Evolutionary conservation across 169 alveolate species (phyloP), one percentile per base, ranked within the genome.

Genomic region (Babesia sp.): DNA sequence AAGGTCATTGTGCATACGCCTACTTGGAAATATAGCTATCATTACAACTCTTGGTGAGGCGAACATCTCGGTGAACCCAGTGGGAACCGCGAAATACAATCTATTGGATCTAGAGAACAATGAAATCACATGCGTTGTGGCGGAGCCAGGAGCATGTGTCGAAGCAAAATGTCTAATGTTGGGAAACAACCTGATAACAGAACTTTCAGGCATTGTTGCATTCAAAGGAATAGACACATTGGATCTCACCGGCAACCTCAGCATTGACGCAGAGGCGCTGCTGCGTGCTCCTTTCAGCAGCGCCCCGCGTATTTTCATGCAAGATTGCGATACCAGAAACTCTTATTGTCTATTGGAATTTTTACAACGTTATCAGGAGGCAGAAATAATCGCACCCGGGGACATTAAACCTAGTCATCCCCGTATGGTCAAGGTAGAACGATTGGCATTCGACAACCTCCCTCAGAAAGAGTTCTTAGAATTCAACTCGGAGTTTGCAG

Each of bases 401-500:
- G 36, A n/a, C 33, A 26, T 64, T 7, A 6, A 11, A 20, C 28
- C 22, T n/a, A 33, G 70, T 6, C 82, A 79, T 42, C 75, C 55
- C 11, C 48, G 87, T 14, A 44, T 79, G 3, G 64, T 56, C 41
- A 63, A 66, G 39, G 59, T 61, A 14, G 44, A 29, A 39, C 22
- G 33, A 45, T 16, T 79, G 44, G 60, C 68, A 57, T 50, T 79
- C 29, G 41, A 37, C 37, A 44, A 24, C 12, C 67, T 79, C 31
- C 54, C 22, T 20, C 45, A 57, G 20, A 79, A 79, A 67, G 51
- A 59, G 63, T 79, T 79, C 36, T 48, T 59, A 29, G 71, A 55
- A 20, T 46, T 54, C 54, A 46, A 59, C 7, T 70, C 46, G 2
- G 87, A 71, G 63, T 79, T 53, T 36, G 87, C 87, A 12, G 87